Percentiles rank a stretch among this genome's conserved stretches.
These are phyloP conservation scores for Irpex sp. DNA, from an alignment of 1,284 basidiomycete genomes.

Conservation along the genomic window DNA sequence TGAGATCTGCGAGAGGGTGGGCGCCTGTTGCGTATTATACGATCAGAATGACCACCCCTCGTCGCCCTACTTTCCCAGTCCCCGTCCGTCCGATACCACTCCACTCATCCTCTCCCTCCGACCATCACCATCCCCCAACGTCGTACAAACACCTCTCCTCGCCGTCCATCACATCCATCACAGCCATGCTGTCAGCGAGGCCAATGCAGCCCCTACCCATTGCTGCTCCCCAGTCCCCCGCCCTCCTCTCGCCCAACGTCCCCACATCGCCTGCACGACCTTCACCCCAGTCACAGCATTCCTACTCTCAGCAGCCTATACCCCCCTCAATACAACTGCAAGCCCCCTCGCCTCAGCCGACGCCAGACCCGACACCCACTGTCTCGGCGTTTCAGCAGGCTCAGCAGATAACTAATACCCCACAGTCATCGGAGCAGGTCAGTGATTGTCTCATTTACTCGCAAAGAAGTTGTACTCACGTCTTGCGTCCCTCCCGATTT, in stretches of 20 bases:
- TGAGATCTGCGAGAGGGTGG: not conserved
- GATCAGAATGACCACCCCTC: constrained; percentile 13
- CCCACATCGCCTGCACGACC: constrained; percentile 10
- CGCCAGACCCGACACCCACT: constrained; percentile 2
- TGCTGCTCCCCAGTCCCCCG: constrained; percentile 21
- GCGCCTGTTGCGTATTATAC: constrained; percentile 11
- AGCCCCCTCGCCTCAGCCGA: constrained; percentile 7
- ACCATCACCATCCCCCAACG: constrained; percentile 4
- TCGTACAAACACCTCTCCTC: not conserved
- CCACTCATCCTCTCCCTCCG: constrained; percentile 8
- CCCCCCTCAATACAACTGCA: constrained; percentile 11
- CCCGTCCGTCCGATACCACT: not conserved
- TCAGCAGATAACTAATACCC: not conserved
- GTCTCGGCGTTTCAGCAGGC: not conserved
- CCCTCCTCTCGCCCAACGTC: constrained; percentile 9
- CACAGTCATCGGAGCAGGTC: constrained; percentile 25
- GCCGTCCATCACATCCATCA: constrained; percentile 6
- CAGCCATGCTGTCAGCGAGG: constrained; percentile 40
- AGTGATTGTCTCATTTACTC: constrained; percentile 10
- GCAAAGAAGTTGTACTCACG: not conserved
- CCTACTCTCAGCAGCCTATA: constrained; percentile 2
- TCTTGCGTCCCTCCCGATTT: not conserved
- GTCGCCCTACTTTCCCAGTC: constrained; percentile 15
- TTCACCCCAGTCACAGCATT: constrained; percentile 1
- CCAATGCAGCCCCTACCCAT: constrained; percentile 35